Evolutionary conservation across 2,329 filamentous ascomycete species (phyloP).

Genomic region (Botrytis cinerea): DNA sequence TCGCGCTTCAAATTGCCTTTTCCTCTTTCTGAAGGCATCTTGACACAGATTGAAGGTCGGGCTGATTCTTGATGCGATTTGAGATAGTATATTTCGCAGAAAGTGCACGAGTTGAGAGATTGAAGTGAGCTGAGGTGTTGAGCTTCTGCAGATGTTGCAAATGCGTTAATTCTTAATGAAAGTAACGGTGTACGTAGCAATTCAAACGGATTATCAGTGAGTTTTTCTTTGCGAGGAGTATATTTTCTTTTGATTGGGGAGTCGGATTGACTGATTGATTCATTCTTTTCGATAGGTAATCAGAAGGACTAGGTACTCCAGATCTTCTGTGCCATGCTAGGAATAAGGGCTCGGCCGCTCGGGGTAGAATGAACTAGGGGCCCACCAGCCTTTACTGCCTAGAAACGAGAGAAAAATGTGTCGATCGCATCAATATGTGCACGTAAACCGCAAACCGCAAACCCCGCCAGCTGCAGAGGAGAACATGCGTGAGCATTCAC

Average conservation of each 20-base stretch:
- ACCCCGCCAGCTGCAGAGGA: background rate
- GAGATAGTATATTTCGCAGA: background rate
- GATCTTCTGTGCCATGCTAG: background rate
- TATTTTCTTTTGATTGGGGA: conserved; percentile 16
- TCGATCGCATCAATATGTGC: background rate
- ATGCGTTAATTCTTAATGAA: background rate
- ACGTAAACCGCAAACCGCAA: background rate
- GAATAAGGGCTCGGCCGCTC: background rate
- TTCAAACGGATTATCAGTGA: background rate
- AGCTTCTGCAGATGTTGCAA: background rate
- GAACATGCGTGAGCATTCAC: background rate
- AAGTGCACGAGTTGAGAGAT: background rate
- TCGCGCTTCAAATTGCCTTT: conserved; percentile 20
- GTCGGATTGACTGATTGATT: background rate
- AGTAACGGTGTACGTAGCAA: background rate
- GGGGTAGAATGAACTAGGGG: background rate
- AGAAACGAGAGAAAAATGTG: conserved; percentile 1
- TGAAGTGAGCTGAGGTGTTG: background rate
- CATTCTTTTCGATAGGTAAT: conserved; percentile 1
- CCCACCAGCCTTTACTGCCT: background rate
- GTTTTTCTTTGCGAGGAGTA: conserved; percentile 2
- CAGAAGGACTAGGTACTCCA: background rate
- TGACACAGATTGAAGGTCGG: background rate
- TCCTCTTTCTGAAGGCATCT: conserved; percentile 6
- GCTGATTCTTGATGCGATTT: background rate